Base-by-base conservation (phyloP, 176 grass and related monocot genomes). In the Raddia distichophylla region DNA sequence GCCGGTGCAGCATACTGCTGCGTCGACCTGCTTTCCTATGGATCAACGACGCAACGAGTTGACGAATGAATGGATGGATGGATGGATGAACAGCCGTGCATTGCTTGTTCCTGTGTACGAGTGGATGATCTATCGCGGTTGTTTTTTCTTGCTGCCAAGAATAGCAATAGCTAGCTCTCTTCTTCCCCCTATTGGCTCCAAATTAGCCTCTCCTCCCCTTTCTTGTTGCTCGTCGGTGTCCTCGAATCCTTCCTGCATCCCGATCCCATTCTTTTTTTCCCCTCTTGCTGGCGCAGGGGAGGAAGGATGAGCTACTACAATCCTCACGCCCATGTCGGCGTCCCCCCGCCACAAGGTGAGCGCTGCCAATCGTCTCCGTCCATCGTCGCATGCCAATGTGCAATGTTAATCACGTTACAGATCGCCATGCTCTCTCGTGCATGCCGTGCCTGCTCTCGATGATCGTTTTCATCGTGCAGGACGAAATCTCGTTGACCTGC, bases 301-400 rank as follows among this genome's bases (percentile, higher is more conserved):
- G 43, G 15, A 11, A 43, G 16, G 74, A 32, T 94, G 89, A 94
- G 89, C 89, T 91, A 94, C 83, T 69, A 91, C 85, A 89, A 86
- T 60, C 87, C 87, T 19, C 87, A 87, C 32, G 74, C 79, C 63
- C 84, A 77, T 48, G 86, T 68, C 78, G 88, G 82, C 56, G 83
- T 79, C n/a, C 70, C 88, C 1, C 79, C 82, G 43, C 66, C 84
- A 2, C 87, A 89, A 91, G 90, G 90, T 86, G 4, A 82, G 35
- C 50, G 71, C 5, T 19, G 71, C 33, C 47, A 11, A 61, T 60
- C 18, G 40, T 78, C 22, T 78, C 27, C 65, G 14, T 67, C 6
- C 20, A 15, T 43, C 67, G 1, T 10, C 2, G 18, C 7, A 17
- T 18, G 34, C 17, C 7, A 12, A 12, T 66, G 56, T n/a, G 51